Evolutionary conservation across 768 basidiomycete genomes (phyloP).

Genomic region (Mycena amicta): DNA sequence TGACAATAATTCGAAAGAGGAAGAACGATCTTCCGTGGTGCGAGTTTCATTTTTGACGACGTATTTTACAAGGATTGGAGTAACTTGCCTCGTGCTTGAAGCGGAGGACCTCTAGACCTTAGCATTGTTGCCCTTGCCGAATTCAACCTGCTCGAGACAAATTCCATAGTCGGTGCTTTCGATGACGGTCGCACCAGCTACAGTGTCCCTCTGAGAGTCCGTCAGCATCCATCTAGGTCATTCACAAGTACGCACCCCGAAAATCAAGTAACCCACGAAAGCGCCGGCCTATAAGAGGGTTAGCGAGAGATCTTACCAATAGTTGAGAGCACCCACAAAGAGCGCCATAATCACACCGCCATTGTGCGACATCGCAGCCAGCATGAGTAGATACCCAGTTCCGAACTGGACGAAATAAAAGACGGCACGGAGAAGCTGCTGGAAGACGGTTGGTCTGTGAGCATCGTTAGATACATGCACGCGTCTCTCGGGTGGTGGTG

Average conservation of each 20-base stretch:
- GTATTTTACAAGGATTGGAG: too few relatives aligned
- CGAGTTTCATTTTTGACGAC: too few relatives aligned
- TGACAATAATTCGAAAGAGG: too few relatives aligned
- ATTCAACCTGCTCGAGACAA: slow-evolving; percentile 9
- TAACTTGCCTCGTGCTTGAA: too few relatives aligned
- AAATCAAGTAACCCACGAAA: slow-evolving; percentile 16
- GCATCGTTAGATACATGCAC: background rate
- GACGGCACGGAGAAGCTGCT: slow-evolving; percentile 16
- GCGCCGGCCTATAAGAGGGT: slow-evolving; percentile 7
- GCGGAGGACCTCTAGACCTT: too few relatives aligned
- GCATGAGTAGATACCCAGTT: slow-evolving; percentile 16
- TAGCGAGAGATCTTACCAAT: background rate
- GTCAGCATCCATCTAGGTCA: too few relatives aligned
- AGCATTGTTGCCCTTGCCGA: background rate
- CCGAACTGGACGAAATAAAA: slow-evolving; percentile 15
- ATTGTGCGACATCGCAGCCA: slow-evolving; percentile 19
- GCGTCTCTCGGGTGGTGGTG: too few relatives aligned
- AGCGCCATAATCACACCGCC: slow-evolving; percentile 15
- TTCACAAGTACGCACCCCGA: slow-evolving; percentile 10
- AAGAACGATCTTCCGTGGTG: too few relatives aligned
- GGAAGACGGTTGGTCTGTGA: slow-evolving; percentile 7
- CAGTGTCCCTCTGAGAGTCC: slow-evolving; percentile 13
- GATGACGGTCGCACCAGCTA: slow-evolving; percentile 6
- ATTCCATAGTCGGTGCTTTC: slow-evolving; percentile 9
- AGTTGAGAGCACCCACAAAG: slow-evolving; percentile 9